Conservation (phyloP, 495 filamentous ascomycete genomes). For the Penicillium angulare region DNA sequence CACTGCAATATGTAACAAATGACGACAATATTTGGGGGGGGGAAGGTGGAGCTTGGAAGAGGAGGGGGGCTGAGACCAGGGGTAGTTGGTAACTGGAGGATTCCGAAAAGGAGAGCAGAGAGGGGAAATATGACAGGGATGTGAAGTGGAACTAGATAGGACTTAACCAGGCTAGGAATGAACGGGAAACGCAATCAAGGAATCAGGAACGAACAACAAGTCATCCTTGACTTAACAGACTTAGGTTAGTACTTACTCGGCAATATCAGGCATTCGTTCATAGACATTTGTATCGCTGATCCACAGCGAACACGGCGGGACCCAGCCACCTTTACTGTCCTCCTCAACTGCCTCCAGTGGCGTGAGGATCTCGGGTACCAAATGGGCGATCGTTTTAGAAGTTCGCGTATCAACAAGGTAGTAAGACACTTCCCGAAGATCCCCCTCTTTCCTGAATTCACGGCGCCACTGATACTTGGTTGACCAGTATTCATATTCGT, state of each 20-base stretch:
- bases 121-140: not conserved
- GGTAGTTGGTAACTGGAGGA: not conserved
- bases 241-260: conserved; percentile 71
- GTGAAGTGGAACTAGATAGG: not conserved
- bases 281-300: conserved; percentile 72
- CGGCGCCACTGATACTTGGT: conserved; percentile 84
- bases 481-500: conserved; percentile 92
- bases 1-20: not conserved
- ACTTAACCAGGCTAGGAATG: not conserved
- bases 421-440: conserved; percentile 65
- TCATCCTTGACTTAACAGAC: too few relatives aligned
- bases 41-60: not conserved
- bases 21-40: too few relatives aligned
- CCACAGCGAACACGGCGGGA: conserved; percentile 87
- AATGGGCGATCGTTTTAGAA: conserved; percentile 68
- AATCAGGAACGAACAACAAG: conserved; percentile 1
- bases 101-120: not conserved
- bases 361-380: conserved; percentile 77
- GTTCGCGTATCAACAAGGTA: conserved; percentile 70
- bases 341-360: conserved; percentile 70
- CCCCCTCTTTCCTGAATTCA: conserved; percentile 58
- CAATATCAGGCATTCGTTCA: conserved; percentile 70
- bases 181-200: not conserved
- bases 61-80: not conserved
- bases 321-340: conserved; percentile 79